phyloP scores from a whole-genome alignment of 257 asterid species.

The Ligustrum vulgare region DNA sequence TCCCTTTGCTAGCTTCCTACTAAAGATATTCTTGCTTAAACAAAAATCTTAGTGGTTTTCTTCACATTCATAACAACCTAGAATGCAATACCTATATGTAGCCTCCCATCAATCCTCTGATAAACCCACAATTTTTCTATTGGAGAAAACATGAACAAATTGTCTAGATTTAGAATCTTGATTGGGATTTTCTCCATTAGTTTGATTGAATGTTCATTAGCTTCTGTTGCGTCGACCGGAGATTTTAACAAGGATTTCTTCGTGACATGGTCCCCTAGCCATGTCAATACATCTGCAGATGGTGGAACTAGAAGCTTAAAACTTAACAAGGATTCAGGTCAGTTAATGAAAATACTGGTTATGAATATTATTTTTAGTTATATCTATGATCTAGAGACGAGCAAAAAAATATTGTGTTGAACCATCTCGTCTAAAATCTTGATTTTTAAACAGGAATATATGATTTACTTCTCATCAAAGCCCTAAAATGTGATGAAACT shows the following conservation, averaged over 20 bases:
- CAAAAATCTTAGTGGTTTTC: conserved; percentile 41
- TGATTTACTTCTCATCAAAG: not conserved
- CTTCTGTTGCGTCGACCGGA: conserved; percentile 69
- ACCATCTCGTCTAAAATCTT: not conserved
- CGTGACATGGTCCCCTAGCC: conserved; percentile 72
- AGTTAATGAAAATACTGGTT: too few species aligned
- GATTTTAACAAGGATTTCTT: conserved; percentile 81
- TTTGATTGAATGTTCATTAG: conserved; percentile 34
- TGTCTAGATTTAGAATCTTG: conserved; percentile 21
- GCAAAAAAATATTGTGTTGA: not conserved
- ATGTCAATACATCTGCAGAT: conserved; percentile 73
- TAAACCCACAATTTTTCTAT: not conserved
- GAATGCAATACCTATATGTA: conserved; percentile 38
- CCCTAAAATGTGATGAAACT: too few species aligned
- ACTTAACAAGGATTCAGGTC: conserved; percentile 65
- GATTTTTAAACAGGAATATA: not conserved
- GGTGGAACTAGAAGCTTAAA: conserved; percentile 55
- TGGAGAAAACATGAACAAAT: conserved; percentile 23
- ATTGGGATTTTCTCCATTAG: conserved; percentile 10
- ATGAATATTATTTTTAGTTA: not conserved
- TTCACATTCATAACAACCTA: conserved; percentile 29
- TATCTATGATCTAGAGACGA: not conserved
- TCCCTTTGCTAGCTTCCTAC: conserved; percentile 64
- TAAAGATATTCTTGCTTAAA: conserved; percentile 76
- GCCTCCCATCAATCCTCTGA: not conserved